Base-by-base conservation (phyloP, 2,329 filamentous ascomycete species). In the Aspergillus pseudoglaucus region DNA sequence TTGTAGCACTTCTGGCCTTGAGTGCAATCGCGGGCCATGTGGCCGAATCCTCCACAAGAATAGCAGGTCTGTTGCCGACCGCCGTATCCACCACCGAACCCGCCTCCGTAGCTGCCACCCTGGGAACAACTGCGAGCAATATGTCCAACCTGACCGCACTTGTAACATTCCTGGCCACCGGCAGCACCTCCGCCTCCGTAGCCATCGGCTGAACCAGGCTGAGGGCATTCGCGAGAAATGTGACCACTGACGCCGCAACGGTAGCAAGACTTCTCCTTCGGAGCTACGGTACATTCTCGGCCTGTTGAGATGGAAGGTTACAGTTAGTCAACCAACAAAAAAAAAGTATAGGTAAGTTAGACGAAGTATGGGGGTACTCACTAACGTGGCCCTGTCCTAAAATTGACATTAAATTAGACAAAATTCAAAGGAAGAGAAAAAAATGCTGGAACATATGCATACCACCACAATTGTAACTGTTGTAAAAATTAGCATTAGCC, bases 1-100 rank as follows among this genome's bases (percentile, higher is more conserved):
- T 96, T 96, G 84, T 97, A 98, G 85, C 93, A 98, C 81, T 97
- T 97, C 80, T 94, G 91, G 65, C 93, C 93, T 73, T 97, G 94
- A 63, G 91, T 94, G 76, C 93, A 98, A 75, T 97, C 93, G 79
- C 90, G 87, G 68, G 88, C 90, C 87, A 95, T 91, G 79, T 98
- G 93, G 65, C 91, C 91, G 68, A 89, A 90, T 58, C 93, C 93
- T 62, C 93, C 93, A 76, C 93, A 97, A 40, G 90, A 95, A 81
- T 96, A 98, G 85, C 93, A 97, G 61, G 90, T 96, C 79, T 91
- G 89, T 64, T 82, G 78, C 52, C 74, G 69, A 54, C 77, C 75
- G 51, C 77, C 73, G 55, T 73, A 77, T 50, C 74, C 70, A 53
- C 73, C 70, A 51, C 72, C 70, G 53, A 69, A 68, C 54, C 73